Percentiles rank a stretch among this genome's conserved stretches.
Conservation (phyloP, 2,329 filamentous ascomycete genomes). For the Botrytis pseudocinerea region DNA sequence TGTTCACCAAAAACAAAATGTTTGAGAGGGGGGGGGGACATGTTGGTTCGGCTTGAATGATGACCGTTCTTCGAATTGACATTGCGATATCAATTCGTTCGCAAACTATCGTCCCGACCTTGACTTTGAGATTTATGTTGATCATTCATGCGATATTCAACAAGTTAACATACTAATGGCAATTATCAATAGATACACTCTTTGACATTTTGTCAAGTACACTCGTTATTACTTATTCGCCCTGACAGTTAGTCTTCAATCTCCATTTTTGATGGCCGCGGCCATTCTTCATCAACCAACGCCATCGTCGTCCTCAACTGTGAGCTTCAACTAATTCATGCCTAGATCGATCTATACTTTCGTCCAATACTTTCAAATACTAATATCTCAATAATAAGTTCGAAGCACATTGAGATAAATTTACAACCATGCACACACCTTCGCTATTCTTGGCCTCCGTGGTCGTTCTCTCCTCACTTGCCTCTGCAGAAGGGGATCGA, state of each 20-base stretch:
- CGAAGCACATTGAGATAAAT: constrained; percentile 14
- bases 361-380: constrained; percentile 8
- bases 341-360: constrained; percentile 21
- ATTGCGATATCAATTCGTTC: constrained; percentile 31
- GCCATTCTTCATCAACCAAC: background rate
- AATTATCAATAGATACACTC: constrained; percentile 45
- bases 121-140: constrained; percentile 23
- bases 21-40: background rate
- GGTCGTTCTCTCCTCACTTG: constrained; percentile 50
- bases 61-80: background rate
- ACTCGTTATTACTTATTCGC: constrained; percentile 51
- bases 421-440: constrained; percentile 51
- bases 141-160: constrained; percentile 37
- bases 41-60: background rate
- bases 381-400: constrained; percentile 21
- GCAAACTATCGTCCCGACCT: constrained; percentile 14
- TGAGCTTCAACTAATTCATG: constrained; percentile 33
- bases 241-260: constrained; percentile 50
- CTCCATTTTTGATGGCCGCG: background rate
- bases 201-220: constrained; percentile 60
- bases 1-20: background rate
- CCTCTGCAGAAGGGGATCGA: constrained; percentile 47
- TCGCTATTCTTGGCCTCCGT: constrained; percentile 52
- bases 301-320: constrained; percentile 29
- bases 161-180: constrained; percentile 31